Base-by-base conservation (phyloP, 83 land plant genomes). In the Thuja plicata region DNA sequence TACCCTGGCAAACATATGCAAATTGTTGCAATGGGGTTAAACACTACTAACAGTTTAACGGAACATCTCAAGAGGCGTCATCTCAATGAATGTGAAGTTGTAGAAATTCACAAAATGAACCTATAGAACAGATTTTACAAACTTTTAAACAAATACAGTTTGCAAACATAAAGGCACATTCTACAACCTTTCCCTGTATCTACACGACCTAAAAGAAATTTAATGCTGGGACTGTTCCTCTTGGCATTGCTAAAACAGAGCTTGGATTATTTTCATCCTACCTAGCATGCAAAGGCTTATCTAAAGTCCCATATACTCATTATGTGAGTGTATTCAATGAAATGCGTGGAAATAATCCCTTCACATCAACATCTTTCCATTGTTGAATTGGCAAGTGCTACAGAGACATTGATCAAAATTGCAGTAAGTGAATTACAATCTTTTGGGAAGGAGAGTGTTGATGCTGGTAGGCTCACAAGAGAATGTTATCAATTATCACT, bases 381-480 rank as follows among this genome's bases (percentile, higher is more conserved):
- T 27, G 89, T 88, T 77, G 99, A 97, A 91, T 91, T 98, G 30
- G 96, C 99, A 84, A 89, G 89, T 90, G 94, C 99, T 84, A 95
- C 96, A 57, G 91, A 93, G 83, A 93, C 87, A n/a, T 92, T 98
- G 84, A 93, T 92, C 30, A 92, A 85, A 77, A 90, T 93, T 88
- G 99, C 97, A 66, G 92, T 97, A 88, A 88, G 94, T 48, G 99
- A 97, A 88, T 91, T 98, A 89, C 95, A 90, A 50, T 35, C 89
- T 30, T 95, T 94, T 90, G 98, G 27, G 96, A 95, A 86, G 91
- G 93, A 50, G 99, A 97, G 99, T 21, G 97, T 99, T 89, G 99
- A 99, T 95, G 99, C 99, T 77, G 99, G 99, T 92, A 99, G 99
- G 5, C 94, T 99, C 82, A 97, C 99, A 37, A 94, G 99, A 82